Evolutionary conservation across 2,329 filamentous ascomycete genomes (phyloP).

Genomic region (Colletotrichum nymphaeae): DNA sequence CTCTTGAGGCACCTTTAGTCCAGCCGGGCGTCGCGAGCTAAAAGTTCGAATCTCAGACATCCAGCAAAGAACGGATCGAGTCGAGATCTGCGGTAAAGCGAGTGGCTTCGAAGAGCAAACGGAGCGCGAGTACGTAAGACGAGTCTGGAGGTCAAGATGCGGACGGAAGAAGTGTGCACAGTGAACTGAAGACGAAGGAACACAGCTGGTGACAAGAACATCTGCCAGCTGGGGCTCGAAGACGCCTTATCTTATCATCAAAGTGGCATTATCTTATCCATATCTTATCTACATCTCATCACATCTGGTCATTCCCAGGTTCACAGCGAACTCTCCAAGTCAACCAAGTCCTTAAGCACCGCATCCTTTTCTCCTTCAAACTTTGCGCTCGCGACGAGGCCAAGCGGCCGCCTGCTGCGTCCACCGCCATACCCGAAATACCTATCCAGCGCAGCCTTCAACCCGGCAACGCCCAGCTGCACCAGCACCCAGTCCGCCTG

Average conservation of each 20-base stretch:
- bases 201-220: not conserved
- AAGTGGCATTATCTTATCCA: not conserved
- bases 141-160: not conserved
- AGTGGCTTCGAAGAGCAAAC: not conserved
- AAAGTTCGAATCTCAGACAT: not conserved
- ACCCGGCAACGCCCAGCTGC: conserved; percentile 43
- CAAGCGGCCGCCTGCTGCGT: conserved; percentile 42
- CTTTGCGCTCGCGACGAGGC: conserved; percentile 36
- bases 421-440: conserved; percentile 39
- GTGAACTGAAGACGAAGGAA: not conserved
- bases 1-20: not conserved
- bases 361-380: conserved; percentile 39
- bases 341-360: conserved; percentile 36
- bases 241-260: not conserved
- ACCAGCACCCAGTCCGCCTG: conserved; percentile 44
- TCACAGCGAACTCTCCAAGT: conserved; percentile 39
- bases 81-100: conserved; percentile 22
- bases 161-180: not conserved
- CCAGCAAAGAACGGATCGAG: conserved; percentile 11
- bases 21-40: not conserved
- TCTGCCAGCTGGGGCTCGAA: too few species aligned
- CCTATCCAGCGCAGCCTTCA: conserved; percentile 41
- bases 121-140: too few species aligned
- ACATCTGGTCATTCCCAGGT: too few species aligned
- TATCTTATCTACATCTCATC: not conserved